A percentile compares a stretch with the other conserved stretches of the same genome.
phyloP scores from a whole-genome alignment of 2,329 filamentous ascomycete species.

The Apiospora phragmitis region DNA sequence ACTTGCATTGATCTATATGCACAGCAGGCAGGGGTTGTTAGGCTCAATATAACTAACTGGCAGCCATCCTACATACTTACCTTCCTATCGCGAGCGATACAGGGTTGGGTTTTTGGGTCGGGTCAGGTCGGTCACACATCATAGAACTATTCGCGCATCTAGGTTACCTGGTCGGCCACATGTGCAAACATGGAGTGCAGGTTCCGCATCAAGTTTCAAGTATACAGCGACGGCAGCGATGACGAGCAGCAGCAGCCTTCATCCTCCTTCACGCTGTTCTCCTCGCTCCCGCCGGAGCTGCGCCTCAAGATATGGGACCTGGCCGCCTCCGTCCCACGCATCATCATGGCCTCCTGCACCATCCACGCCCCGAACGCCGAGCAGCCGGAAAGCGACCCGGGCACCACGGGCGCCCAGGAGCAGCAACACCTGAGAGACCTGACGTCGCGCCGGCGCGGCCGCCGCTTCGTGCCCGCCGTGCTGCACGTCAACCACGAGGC shows the following conservation, averaged over 20 bases:
- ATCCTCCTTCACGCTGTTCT: slow-evolving; percentile 34
- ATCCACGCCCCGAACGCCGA: not conserved
- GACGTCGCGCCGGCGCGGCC: slow-evolving; percentile 23
- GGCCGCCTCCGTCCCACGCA: slow-evolving; percentile 42
- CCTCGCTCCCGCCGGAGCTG: slow-evolving; percentile 45
- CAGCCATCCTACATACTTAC: no score
- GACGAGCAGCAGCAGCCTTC: not conserved
- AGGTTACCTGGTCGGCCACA: not conserved
- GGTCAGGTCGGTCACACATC: not conserved
- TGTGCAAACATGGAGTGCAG: not conserved
- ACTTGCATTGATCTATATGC: not conserved
- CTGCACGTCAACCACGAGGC: slow-evolving; percentile 46
- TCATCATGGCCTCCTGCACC: slow-evolving; percentile 45
- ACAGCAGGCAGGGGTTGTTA: not conserved
- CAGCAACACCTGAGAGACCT: slow-evolving; percentile 12
- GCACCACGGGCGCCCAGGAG: not conserved
- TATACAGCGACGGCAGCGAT: not conserved
- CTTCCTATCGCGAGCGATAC: not conserved
- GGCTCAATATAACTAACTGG: not conserved
- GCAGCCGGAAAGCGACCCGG: slow-evolving; percentile 15
- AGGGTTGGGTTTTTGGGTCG: not conserved
- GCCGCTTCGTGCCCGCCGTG: slow-evolving; percentile 39
- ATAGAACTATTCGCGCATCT: not conserved
- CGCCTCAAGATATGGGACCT: slow-evolving; percentile 49
- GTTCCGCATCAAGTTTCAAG: slow-evolving; percentile 8